Base-by-base conservation (phyloP, 345 rosid species). In the Acer saccharum region DNA sequence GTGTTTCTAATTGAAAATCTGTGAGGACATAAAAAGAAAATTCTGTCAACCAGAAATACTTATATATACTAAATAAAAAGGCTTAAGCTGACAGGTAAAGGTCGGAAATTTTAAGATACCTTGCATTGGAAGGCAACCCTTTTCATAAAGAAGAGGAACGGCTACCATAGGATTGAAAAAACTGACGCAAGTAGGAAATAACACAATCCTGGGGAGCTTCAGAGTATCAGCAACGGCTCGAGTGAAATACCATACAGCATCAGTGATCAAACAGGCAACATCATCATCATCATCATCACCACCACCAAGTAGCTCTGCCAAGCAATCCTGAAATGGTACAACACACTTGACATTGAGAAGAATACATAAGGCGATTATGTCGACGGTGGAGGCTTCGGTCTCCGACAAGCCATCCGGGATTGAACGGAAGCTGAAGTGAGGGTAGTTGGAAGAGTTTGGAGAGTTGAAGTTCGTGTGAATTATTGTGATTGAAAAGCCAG, bases 391-490 rank as follows among this genome's bases (percentile, higher is more conserved):
- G 14, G 21, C 65, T 65, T 74, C 52, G 25, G n/a, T 20, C 58
- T 76, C 80, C 0, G 63, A 16, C 7, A 88, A 13, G 67, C 76
- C 81, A 13, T 81, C 84, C 11, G 81, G 52, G 70, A 92, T 82
- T 3, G 86, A 73, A 65, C 62, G 68, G 73, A 92, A 90, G 65
- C 79, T 72, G 81, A 92, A 86, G 81, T 79, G 82, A 64, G 92
- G 89, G 77, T 83, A 74, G 58, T 73, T 78, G 17, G 86, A 80
- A 50, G 90, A 71, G 67, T 86, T 72, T 0, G 90, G 93, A 39
- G 74, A 87, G 87, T 90, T 92, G 80, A 79, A 84, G 2, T 68
- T 76, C 43, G 90, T 84, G 76, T 90, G 93, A 76, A 88, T 78
- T 17, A 90, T 69, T 48, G 86, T 76, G 67, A 91, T 79, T 79